Percentiles rank a stretch among this genome's conserved stretches.
phyloP scores from a whole-genome alignment of 768 basidiomycete species.

The Lentinula raphanica region DNA sequence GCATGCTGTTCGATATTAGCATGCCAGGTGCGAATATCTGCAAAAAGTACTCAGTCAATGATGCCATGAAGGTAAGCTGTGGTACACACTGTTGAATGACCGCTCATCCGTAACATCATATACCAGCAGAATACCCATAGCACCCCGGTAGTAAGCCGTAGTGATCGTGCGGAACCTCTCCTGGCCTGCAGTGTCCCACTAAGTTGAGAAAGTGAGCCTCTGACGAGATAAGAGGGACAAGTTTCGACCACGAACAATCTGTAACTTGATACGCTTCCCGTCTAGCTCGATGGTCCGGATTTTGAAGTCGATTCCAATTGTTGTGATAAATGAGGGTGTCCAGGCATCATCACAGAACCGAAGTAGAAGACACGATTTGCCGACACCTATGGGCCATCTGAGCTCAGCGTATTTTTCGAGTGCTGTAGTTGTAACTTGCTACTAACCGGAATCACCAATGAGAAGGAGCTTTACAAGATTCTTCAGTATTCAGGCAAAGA shows the following conservation, averaged over 20 bases:
- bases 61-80: constrained; percentile 12
- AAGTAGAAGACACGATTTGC: constrained; percentile 92
- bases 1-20: constrained; percentile 98
- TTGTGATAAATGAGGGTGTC: constrained; percentile 99
- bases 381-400: constrained; percentile 57
- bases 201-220: background rate
- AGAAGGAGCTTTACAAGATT: constrained; percentile 66
- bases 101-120: constrained; percentile 95
- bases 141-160: constrained; percentile 97
- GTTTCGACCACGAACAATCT: constrained; percentile 65
- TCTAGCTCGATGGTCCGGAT: constrained; percentile 98
- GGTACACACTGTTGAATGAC: constrained; percentile 86
- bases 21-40: constrained; percentile 98
- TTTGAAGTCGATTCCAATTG: constrained; percentile 99
- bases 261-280: constrained; percentile 97
- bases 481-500: constrained; percentile 5
- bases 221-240: background rate
- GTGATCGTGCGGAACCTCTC: constrained; percentile 99
- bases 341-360: constrained; percentile 99
- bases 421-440: background rate
- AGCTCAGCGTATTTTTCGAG: background rate
- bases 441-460: constrained; percentile 90
- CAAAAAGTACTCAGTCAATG: background rate
- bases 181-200: constrained; percentile 99
- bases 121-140: constrained; percentile 98